A percentile compares a stretch with the other conserved stretches of the same genome.
These are phyloP conservation scores for Daucus carota DNA, from an alignment of 129 eudicot species.

Conservation along the genomic window DH1_v3.0 NC_030388.2:3244501-3245000, in stretches of 20 bases:
- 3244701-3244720: neutral
- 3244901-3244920: neutral
- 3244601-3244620: too few relatives aligned
- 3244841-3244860: constrained; percentile 98
- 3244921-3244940: neutral
- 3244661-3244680: constrained; percentile 5
- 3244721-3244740: constrained; percentile 11
- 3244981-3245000: constrained; percentile 98
- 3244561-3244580: too few relatives aligned
- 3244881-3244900: constrained; percentile 13
- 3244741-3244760: constrained; percentile 67
- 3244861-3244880: constrained; percentile 41
- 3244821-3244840: constrained; percentile 85
- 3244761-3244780: constrained; percentile 25
- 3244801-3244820: constrained; percentile 71
- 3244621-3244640: too few relatives aligned
- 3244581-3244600: too few relatives aligned
- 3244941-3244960: constrained; percentile 10
- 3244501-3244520: too few relatives aligned
- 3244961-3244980: constrained; percentile 98
- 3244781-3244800: constrained; percentile 74
- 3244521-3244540: too few relatives aligned
- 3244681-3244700: neutral
- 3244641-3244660: neutral
- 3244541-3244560: too few relatives aligned